These are phyloP conservation scores for Apiotrichum montevideense DNA, from an alignment of 1,284 basidiomycete species.

Conservation along the genomic window DNA sequence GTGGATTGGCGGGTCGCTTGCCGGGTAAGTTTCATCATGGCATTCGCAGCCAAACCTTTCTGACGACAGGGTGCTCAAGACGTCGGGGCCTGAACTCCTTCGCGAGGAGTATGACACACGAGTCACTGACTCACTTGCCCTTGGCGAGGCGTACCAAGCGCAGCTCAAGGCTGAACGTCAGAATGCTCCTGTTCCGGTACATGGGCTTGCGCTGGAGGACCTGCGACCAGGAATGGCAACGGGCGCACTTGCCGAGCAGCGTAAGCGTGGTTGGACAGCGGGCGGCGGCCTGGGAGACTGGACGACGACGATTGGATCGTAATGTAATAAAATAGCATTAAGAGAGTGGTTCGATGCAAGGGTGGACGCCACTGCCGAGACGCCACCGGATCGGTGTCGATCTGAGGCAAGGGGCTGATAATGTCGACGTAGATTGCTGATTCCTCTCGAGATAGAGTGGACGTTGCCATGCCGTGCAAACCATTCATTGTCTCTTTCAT, in stretches of 20 bases:
- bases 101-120: conserved; percentile 61
- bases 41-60: not conserved
- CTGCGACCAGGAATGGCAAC: conserved; percentile 38
- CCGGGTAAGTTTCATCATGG: conserved; percentile 59
- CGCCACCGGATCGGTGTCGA: too few species aligned
- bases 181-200: conserved; percentile 24
- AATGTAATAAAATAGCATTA: not conserved
- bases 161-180: conserved; percentile 47
- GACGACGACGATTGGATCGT: conserved; percentile 53
- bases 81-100: conserved; percentile 68
- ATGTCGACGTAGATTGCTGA: not conserved
- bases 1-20: conserved; percentile 90
- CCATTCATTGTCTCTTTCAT: too few species aligned
- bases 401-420: too few species aligned
- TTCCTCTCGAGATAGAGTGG: too few species aligned
- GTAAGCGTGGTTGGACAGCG: conserved; percentile 36
- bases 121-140: conserved; percentile 23
- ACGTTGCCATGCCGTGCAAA: too few species aligned
- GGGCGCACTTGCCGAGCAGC: conserved; percentile 4
- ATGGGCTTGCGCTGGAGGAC: conserved; percentile 41
- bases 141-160: conserved; percentile 33
- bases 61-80: conserved; percentile 62
- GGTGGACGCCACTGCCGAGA: too few species aligned
- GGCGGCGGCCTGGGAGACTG: conserved; percentile 63
- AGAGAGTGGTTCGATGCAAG: not conserved